Evolutionary conservation across 176 grass and related monocot genomes (phyloP).

Genomic region (Oryza glumipatula): DNA sequence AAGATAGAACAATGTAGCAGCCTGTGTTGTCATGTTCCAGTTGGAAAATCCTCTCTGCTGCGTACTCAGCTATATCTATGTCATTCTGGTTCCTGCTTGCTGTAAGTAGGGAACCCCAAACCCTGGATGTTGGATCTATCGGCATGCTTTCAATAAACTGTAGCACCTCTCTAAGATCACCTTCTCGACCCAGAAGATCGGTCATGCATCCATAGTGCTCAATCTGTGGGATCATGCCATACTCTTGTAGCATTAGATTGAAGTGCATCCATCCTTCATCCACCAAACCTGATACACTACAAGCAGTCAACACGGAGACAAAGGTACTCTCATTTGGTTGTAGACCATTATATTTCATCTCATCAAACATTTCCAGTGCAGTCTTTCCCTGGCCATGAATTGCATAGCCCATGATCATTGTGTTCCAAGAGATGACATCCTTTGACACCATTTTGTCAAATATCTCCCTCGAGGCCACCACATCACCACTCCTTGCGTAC

Average conservation of each 20-base stretch:
- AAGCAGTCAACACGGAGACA: slow-evolving; percentile 85
- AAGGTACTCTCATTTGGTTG: slow-evolving; percentile 78
- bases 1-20: slow-evolving; percentile 72
- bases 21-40: slow-evolving; percentile 85
- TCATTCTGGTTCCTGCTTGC: slow-evolving; percentile 86
- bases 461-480: slow-evolving; percentile 60
- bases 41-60: slow-evolving; percentile 72
- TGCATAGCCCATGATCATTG: slow-evolving; percentile 80
- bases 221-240: slow-evolving; percentile 66
- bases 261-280: slow-evolving; percentile 79
- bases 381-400: slow-evolving; percentile 75
- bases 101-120: slow-evolving; percentile 86
- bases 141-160: slow-evolving; percentile 84
- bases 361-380: slow-evolving; percentile 66
- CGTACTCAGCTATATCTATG: slow-evolving; percentile 75
- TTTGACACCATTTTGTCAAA: slow-evolving; percentile 60
- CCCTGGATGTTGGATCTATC: slow-evolving; percentile 62
- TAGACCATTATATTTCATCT: slow-evolving; percentile 63
- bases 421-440: slow-evolving; percentile 86
- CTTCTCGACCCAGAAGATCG: slow-evolving; percentile 72
- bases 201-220: slow-evolving; percentile 94
- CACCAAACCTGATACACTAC: slow-evolving; percentile 68
- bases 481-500: slow-evolving; percentile 78
- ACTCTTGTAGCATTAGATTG: slow-evolving; percentile 74
- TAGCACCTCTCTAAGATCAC: slow-evolving; percentile 57